These are phyloP conservation scores for Termitomyces sp. DNA, from an alignment of 768 basidiomycete genomes.

Conservation along the genomic window DNA sequence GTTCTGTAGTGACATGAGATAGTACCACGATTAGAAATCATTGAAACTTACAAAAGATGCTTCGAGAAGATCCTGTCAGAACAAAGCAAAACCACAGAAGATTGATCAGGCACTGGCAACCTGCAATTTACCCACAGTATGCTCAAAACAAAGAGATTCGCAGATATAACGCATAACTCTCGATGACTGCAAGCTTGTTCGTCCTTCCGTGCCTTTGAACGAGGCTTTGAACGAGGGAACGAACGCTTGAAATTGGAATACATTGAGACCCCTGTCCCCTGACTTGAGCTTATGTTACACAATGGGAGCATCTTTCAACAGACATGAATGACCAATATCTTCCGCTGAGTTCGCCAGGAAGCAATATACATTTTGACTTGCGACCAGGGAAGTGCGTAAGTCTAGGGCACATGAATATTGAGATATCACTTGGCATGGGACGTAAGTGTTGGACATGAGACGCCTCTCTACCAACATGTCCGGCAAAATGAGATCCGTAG, in stretches of 20 bases:
- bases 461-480: background rate
- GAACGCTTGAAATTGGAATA: background rate
- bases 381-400: background rate
- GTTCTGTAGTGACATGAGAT: background rate
- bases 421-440: background rate
- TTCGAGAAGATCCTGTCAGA: background rate
- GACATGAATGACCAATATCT: background rate
- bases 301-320: background rate
- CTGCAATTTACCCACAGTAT: background rate
- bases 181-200: background rate
- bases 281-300: background rate
- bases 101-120: background rate
- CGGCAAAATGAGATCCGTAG: background rate
- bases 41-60: background rate
- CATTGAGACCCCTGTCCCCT: background rate
- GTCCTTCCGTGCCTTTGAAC: no score
- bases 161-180: background rate
- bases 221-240: no score
- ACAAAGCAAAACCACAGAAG: background rate
- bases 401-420: background rate
- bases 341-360: background rate
- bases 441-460: background rate
- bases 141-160: background rate
- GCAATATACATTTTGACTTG: background rate
- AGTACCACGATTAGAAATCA: background rate